These are phyloP conservation scores for Ceratocystis cubensis DNA, from an alignment of 2,329 filamentous ascomycete genomes.

Conservation along the genomic window DNA sequence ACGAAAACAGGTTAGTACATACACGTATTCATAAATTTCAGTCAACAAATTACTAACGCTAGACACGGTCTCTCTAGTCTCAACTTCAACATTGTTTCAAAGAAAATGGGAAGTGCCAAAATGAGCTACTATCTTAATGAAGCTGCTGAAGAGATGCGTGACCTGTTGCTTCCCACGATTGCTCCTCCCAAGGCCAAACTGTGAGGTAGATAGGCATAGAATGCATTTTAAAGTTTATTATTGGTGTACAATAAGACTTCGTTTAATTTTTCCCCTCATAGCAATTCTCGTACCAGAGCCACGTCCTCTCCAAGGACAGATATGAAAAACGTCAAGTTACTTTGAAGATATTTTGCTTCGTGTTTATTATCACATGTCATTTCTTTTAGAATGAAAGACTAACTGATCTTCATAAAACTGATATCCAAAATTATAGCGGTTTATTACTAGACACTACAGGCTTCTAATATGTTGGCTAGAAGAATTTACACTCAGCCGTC, in stretches of 20 bases:
- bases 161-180: slow-evolving; percentile 69
- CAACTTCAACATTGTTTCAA: slow-evolving; percentile 96
- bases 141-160: slow-evolving; percentile 78
- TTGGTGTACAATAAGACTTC: background rate
- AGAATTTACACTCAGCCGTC: slow-evolving; percentile 46
- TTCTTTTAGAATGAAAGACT: background rate
- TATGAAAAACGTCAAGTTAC: too few relatives aligned
- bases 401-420: background rate
- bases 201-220: slow-evolving; percentile 34
- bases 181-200: slow-evolving; percentile 77
- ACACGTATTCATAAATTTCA: background rate
- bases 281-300: background rate
- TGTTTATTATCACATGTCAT: background rate
- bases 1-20: slow-evolving; percentile 58
- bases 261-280: background rate
- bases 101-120: slow-evolving; percentile 74
- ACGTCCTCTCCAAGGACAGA: too few relatives aligned
- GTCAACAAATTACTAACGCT: background rate
- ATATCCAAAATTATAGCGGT: background rate
- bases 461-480: background rate
- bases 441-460: background rate
- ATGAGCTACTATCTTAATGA: slow-evolving; percentile 97
- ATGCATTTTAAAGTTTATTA: background rate
- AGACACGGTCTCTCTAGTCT: slow-evolving; percentile 42
- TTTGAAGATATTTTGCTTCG: background rate